Evolutionary conservation across 1,284 basidiomycete species (phyloP).

Genomic region (Mycosarcoma mackinlayi): DNA sequence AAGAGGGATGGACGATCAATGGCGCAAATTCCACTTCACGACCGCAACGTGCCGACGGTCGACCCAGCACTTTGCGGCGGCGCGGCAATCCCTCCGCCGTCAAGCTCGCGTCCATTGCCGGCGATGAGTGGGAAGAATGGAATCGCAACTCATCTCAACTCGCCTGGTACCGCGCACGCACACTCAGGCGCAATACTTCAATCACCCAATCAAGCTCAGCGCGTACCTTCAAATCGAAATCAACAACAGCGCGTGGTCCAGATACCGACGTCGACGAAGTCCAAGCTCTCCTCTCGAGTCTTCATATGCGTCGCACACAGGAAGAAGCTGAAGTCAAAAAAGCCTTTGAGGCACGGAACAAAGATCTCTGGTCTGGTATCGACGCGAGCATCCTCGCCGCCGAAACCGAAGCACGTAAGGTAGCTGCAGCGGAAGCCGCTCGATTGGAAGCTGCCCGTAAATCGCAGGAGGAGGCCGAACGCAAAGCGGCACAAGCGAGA

Average conservation of each 20-base stretch:
- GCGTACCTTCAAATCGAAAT: slow-evolving; percentile 7
- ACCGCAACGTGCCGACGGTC: background rate
- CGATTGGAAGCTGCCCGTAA: slow-evolving; percentile 52
- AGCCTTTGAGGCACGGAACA: slow-evolving; percentile 62
- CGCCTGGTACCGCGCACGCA: slow-evolving; percentile 25
- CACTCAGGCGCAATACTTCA: background rate
- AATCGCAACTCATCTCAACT: slow-evolving; percentile 32
- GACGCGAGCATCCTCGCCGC: slow-evolving; percentile 61
- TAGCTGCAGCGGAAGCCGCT: slow-evolving; percentile 53
- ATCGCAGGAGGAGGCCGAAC: slow-evolving; percentile 59
- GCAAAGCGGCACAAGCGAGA: slow-evolving; percentile 45
- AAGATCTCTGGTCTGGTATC: slow-evolving; percentile 62
- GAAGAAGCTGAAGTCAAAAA: slow-evolving; percentile 52
- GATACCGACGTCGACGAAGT: slow-evolving; percentile 55
- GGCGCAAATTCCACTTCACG: slow-evolving; percentile 11
- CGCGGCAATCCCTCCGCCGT: slow-evolving; percentile 12
- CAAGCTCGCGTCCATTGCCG: slow-evolving; percentile 18
- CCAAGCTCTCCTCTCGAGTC: slow-evolving; percentile 43
- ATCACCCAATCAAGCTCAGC: slow-evolving; percentile 1
- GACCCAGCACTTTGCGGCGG: background rate
- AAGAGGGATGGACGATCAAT: slow-evolving; percentile 32
- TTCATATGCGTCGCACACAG: slow-evolving; percentile 53
- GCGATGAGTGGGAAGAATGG: slow-evolving; percentile 52
- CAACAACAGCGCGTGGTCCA: slow-evolving; percentile 3
- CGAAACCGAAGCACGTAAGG: slow-evolving; percentile 47